These are phyloP conservation scores for Jacaranda mimosifolia DNA, from an alignment of 257 asterid genomes.

Conservation along the genomic window DNA sequence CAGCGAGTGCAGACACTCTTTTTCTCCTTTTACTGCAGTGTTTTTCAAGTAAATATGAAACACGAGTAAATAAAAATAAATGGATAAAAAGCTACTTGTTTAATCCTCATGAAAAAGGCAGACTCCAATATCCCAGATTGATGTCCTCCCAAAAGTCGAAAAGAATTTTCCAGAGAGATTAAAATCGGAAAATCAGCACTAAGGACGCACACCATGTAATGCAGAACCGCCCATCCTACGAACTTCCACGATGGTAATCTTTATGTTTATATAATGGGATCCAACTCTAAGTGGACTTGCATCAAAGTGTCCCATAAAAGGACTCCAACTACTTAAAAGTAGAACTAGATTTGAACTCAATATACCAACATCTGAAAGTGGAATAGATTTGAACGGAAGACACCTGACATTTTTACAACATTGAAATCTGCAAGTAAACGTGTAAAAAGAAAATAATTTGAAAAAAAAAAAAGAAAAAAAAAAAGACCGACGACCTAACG, in stretches of 20 bases:
- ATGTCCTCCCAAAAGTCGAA: too few relatives aligned
- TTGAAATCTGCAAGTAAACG: not conserved
- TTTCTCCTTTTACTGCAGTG: too few relatives aligned
- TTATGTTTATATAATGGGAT: slow-evolving; percentile 6
- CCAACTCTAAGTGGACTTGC: slow-evolving; percentile 14
- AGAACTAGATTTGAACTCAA: not conserved
- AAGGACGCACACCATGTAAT: not conserved
- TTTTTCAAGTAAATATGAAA: too few relatives aligned
- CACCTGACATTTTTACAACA: not conserved
- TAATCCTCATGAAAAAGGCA: not conserved
- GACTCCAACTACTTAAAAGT: not conserved
- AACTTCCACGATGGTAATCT: not conserved
- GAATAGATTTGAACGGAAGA: not conserved
- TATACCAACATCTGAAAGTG: not conserved
- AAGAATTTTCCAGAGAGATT: too few relatives aligned
- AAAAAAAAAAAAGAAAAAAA: not conserved
- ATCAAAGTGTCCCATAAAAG: not conserved
- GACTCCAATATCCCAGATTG: not conserved
- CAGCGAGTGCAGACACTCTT: too few relatives aligned
- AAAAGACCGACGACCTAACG: too few relatives aligned
- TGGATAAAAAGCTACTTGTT: too few relatives aligned
- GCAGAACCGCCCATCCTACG: not conserved
- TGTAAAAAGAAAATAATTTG: not conserved
- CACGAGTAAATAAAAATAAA: too few relatives aligned
- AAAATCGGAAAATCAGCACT: not conserved